A percentile compares a stretch with the other conserved stretches of the same genome.
phyloP scores from a whole-genome alignment of 129 eudicot species.

The Tagetes patula region DNA sequence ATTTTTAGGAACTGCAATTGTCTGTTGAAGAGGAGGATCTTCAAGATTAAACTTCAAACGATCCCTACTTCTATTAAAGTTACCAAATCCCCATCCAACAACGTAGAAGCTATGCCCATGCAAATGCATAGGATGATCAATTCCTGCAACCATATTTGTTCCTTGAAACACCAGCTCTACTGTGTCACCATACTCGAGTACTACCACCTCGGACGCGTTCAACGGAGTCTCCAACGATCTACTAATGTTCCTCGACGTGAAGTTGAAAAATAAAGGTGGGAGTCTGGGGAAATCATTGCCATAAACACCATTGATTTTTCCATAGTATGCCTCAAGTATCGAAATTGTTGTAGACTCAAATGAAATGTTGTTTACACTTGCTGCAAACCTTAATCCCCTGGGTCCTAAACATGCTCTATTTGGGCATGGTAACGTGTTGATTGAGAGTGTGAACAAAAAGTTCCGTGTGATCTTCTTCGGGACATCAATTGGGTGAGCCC shows the following conservation, averaged over 20 bases:
- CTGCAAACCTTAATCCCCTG: constrained; percentile 24
- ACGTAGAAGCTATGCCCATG: constrained; percentile 64
- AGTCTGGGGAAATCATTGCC: constrained; percentile 34
- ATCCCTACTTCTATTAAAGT: constrained; percentile 40
- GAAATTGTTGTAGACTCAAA: constrained; percentile 26
- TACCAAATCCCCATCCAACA: constrained; percentile 62
- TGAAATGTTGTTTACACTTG: constrained; percentile 45
- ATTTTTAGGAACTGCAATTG: constrained; percentile 52
- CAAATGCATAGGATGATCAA: constrained; percentile 48
- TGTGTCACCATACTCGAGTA: constrained; percentile 29
- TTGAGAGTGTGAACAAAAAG: constrained; percentile 14
- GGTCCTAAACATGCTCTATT: constrained; percentile 31
- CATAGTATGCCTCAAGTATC: constrained; percentile 40
- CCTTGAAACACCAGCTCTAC: constrained; percentile 62
- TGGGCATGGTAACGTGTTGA: constrained; percentile 24
- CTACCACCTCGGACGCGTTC: constrained; percentile 29
- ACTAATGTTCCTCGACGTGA: constrained; percentile 28
- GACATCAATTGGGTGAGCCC: constrained; percentile 21
- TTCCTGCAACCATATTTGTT: constrained; percentile 34
- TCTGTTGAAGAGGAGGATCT: constrained; percentile 58
- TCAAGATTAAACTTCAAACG: constrained; percentile 49
- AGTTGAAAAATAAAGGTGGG: constrained; percentile 49
- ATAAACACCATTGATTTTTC: constrained; percentile 40
- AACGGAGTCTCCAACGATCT: constrained; percentile 19
- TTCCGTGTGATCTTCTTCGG: constrained; percentile 24